Evolutionary conservation across 2,329 filamentous ascomycete species (phyloP).

Genomic region (Fusarium sterilihyphosum): DNA sequence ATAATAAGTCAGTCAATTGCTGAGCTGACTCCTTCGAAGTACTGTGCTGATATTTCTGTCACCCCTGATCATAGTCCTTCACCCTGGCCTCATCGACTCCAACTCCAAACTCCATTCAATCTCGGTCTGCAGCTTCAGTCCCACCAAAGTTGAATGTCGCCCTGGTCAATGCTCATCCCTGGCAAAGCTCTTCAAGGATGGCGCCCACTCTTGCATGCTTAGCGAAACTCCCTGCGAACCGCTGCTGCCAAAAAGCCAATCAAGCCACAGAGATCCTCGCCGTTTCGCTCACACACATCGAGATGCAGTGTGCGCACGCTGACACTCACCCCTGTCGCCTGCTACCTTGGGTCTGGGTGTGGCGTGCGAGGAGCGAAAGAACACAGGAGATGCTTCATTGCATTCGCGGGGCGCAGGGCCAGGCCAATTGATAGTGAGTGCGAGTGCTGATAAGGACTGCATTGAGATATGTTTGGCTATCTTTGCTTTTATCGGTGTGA

Average conservation of each 20-base stretch:
- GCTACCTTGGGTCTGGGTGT: not conserved
- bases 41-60: not conserved
- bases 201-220: constrained; percentile 8
- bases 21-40: accelerated
- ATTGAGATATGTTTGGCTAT: constrained; percentile 18
- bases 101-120: constrained; percentile 29
- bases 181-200: not conserved
- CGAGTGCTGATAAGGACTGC: constrained; percentile 33
- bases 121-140: constrained; percentile 32
- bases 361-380: constrained; percentile 14
- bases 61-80: accelerated
- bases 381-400: constrained; percentile 33
- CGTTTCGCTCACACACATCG: constrained; percentile 31
- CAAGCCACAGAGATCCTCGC: not conserved
- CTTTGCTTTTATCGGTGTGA: constrained; percentile 3
- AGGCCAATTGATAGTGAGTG: constrained; percentile 19
- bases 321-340: not conserved
- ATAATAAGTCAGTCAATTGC: not conserved
- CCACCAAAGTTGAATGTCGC: constrained; percentile 12
- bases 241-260: constrained; percentile 21
- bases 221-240: constrained; percentile 20
- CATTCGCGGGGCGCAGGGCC: constrained; percentile 27
- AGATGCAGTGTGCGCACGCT: constrained; percentile 2
- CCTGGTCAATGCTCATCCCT: constrained; percentile 19
- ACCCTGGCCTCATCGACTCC: not conserved